Base-by-base conservation (phyloP, 2,329 filamentous ascomycete species). In the Cladosporium sp. region DNA sequence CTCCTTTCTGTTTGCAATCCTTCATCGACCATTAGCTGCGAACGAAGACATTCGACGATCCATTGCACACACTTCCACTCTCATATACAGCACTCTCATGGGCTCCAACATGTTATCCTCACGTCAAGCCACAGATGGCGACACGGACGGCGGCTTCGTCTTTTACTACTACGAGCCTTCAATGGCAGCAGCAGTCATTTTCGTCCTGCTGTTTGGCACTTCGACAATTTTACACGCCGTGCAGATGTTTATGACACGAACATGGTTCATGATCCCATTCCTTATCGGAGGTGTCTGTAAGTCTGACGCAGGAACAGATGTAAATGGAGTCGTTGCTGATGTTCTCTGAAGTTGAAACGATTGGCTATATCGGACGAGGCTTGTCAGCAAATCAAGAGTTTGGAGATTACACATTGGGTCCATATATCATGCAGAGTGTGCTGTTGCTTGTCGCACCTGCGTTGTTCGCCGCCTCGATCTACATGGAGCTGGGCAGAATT, bases 211-310 rank as follows among this genome's bases (percentile, higher is more conserved):
- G 25, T 73, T 73, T 61, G 52, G 60, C 25, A 8, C 67, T 8
- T 45, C 64, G 3, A 70, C 76, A 0, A 30, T 67, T 0, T 52
- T 72, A 0, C 79, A 82, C 58, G 55, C 65, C 15, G 73, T 67
- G 25, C 72, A 76, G 43, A 62, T 81, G 30, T 22, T 76, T 36
- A 67, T 65, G 17, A 71, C 71, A 2, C 70, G 73, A 36, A 76
- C 77, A 1, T 82, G 78, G 77, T 83, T 80, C 66, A 78, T 81
- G 64, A 76, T 79, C 1, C 77, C 81, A 0, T 79, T 84, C 47
- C 62, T 79, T 5, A 67, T 83, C n/a, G 81, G 81, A n/a, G 78
- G 78, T 19, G 58, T 76, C n/a, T 81, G 80, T 82, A 72, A 58
- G 71, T 69, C 30, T 34, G 30, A 5, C 19, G 22, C 17, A 2